Conservation (phyloP, 2,329 filamentous ascomycete species). For the Aureobasidium sp. region DNA sequence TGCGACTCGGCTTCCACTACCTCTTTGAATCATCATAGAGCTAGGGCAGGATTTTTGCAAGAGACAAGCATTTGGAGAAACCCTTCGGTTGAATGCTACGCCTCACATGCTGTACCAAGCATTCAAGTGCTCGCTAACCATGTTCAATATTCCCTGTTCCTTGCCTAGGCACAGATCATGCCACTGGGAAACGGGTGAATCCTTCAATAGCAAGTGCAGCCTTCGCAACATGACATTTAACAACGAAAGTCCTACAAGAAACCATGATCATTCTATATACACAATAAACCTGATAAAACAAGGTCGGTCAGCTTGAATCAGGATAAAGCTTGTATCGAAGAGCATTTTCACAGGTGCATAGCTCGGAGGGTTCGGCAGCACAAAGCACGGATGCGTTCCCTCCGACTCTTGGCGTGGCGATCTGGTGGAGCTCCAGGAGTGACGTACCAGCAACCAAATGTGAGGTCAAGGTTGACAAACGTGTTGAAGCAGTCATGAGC, state of each 20-base stretch:
- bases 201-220: background rate
- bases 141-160: background rate
- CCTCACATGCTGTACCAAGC: background rate
- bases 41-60: background rate
- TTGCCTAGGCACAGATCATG: constrained; percentile 1
- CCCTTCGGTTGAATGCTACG: background rate
- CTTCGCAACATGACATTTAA: background rate
- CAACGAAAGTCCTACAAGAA: background rate
- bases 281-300: background rate
- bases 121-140: background rate
- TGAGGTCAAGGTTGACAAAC: background rate
- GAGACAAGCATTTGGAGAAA: background rate
- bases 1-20: background rate
- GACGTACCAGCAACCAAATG: background rate
- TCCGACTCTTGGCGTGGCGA: background rate
- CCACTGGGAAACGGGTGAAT: background rate
- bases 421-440: background rate
- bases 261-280: background rate
- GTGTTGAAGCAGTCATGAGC: background rate
- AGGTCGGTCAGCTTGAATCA: background rate
- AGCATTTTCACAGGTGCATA: background rate
- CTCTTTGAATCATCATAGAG: background rate
- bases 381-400: background rate
- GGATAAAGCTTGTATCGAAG: background rate
- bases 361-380: background rate